Base-by-base conservation (phyloP, 140 eudicot genomes). In the Ambrosia hybrid region DNA sequence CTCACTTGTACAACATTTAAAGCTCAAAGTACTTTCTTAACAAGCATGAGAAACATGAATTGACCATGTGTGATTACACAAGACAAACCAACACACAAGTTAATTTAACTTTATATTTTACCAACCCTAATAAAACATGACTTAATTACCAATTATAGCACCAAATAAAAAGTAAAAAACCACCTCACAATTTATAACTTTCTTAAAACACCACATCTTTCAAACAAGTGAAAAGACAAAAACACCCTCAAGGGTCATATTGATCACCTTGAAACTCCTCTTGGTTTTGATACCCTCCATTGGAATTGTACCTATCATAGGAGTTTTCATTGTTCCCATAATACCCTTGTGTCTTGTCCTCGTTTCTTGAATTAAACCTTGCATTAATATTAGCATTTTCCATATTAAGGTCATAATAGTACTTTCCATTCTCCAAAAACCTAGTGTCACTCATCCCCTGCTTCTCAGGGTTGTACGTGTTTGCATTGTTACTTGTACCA, bases 381-480 rank as follows among this genome's bases (percentile, higher is more conserved):
- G 80, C 71, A 53, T 81, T 81, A 63, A 39, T 65, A 53, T 63
- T 37, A 11, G 57, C 41, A n/a, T 57, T 84, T 69, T 84, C 88
- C 33, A 67, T 15, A 6, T 75, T 76, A 11, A 70, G 49, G 71
- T 89, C 88, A 78, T 86, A 86, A 67, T 12, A 81, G 78, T 86
- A 88, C 83, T 79, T 91, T 36, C 96, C 97, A 59, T 83, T 80
- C 71, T 88, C 97, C 83, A 88, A 8, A 48, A 75, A 82, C 77
- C 97, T 85, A 6, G 97, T 88, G 71, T 91, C 96, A 65, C 96
- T 91, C 97, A 91, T 85, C 4, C 96, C 98, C 72, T 83, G 91
- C 82, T 57, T 79, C 70, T 8, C 45, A 51, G 45, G 13, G 75
- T 70, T 80, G 81, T 80, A 76, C 80, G 43, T 41, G 13, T 69